Evolutionary conservation across 1,284 basidiomycete genomes (phyloP).

Genomic region (Puccinia horiana): DNA sequence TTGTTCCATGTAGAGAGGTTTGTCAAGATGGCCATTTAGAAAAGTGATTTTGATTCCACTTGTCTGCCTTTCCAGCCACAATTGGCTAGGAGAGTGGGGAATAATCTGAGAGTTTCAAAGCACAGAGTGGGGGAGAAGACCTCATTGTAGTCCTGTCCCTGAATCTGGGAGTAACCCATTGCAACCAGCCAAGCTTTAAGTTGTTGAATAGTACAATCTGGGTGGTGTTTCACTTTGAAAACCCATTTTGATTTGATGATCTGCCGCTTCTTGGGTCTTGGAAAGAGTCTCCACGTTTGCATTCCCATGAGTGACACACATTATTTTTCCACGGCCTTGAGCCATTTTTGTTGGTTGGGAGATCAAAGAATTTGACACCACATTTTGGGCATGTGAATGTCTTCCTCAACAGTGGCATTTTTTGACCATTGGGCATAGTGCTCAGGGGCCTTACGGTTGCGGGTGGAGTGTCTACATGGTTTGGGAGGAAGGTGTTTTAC

Average conservation of each 20-base stretch:
- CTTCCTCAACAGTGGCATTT: neutral
- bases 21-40: neutral
- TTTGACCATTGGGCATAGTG: constrained; percentile 1
- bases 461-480: neutral
- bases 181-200: no score
- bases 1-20: constrained; percentile 5
- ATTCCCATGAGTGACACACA: neutral
- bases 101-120: neutral
- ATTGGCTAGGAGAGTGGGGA: neutral
- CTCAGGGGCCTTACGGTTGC: neutral
- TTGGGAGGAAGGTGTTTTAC: neutral
- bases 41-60: no score
- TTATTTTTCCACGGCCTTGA: neutral
- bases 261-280: neutral
- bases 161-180: no score
- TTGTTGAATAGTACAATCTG: neutral
- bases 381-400: constrained; percentile 19
- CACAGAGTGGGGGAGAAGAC: neutral
- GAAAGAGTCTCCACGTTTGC: neutral
- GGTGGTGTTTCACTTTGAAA: constrained; percentile 1
- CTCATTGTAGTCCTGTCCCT: no score
- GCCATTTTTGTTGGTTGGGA: neutral
- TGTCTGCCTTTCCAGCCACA: neutral
- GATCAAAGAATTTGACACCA: constrained; percentile 25
- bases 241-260: constrained; percentile 15